Base-by-base conservation (phyloP, 805 yeast species). In the Candida xyloterini region DNA sequence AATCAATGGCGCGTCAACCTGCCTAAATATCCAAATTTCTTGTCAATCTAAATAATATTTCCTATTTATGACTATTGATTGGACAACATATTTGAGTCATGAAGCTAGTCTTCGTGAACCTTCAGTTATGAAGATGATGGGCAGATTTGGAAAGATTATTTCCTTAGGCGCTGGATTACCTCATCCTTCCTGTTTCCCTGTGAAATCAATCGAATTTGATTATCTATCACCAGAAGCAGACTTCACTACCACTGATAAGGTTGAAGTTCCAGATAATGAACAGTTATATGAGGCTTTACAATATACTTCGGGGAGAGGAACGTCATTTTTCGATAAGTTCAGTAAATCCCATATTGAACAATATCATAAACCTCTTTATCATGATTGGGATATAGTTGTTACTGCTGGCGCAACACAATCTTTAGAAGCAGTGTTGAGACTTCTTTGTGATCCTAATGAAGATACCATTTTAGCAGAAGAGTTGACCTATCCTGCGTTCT, bases 361-460 rank as follows among this genome's bases (percentile, higher is more conserved):
- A 43, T 65, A 68, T 40, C 80, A 75, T 55, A 53, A 57, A 15
- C 70, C 71, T n/a, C 62, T 62, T 4, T 76, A 74, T 44, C 52
- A 55, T 10, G 71, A 83, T 59, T 90, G 96, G 96, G 81, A 74
- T 49, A 62, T 78, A 24, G 63, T 88, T 26, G 63, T 81, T 48
- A 76, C 87, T 35, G 74, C 81, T 10, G 98, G 98, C 49, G 87
- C 86, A 67, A 90, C 97, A n/a, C 87, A 85, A 62, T 76, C 86
- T 5, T 81, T 95, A 82, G 96, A 90, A 54, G 75, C 93, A 3
- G 71, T 80, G 16, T 72, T 91, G 56, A 76, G 97, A 62, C 78
- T 90, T 23, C 78, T 91, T 55, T 71, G 81, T 54, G 68, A 79
- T 57, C 78, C 82, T 43, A 95, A 91, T 30, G 56, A 46, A 25